Conservation (phyloP, 2,329 filamentous ascomycete species). For the Thelonectria discophora region DNA sequence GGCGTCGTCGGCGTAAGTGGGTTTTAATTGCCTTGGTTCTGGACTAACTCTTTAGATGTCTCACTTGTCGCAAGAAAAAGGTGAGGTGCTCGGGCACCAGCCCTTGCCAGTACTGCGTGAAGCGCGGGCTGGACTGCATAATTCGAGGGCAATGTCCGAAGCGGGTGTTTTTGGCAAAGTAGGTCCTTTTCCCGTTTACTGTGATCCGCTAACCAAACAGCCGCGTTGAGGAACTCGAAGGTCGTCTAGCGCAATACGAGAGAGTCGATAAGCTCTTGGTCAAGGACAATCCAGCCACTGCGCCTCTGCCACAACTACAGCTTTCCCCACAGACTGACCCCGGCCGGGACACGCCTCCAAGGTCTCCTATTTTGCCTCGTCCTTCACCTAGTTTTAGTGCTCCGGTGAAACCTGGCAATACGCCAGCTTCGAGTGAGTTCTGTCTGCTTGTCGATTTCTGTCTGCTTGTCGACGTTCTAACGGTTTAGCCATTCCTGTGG, state of each 20-base stretch:
- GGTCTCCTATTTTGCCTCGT: conserved; percentile 36
- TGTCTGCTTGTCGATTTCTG: too few species aligned
- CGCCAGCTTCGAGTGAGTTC: too few species aligned
- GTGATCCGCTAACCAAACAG: conserved; percentile 18
- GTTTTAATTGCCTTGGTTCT: neutral
- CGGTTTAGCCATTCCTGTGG: conserved; percentile 36
- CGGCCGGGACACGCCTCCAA: conserved; percentile 24
- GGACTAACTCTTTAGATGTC: conserved; percentile 30
- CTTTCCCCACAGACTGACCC: conserved; percentile 35
- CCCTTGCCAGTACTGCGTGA: conserved; percentile 40
- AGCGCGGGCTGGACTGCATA: conserved; percentile 40
- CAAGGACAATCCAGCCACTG: conserved; percentile 27
- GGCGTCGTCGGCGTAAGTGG: conserved; percentile 39
- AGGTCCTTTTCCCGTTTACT: conserved; percentile 9
- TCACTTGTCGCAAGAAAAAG: conserved; percentile 42
- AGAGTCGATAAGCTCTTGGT: conserved; percentile 30
- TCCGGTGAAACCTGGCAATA: too few species aligned
- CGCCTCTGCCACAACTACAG: conserved; percentile 24
- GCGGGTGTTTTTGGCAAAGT: conserved; percentile 42
- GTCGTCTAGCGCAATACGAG: conserved; percentile 38
- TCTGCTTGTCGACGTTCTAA: too few species aligned
- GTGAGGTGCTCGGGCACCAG: conserved; percentile 41
- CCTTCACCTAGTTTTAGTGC: conserved; percentile 40
- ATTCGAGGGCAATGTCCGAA: conserved; percentile 42
- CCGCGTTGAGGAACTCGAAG: conserved; percentile 41